These are phyloP conservation scores for Gamarada debralockiae DNA, from an alignment of 495 filamentous ascomycete species.

Conservation along the genomic window DNA sequence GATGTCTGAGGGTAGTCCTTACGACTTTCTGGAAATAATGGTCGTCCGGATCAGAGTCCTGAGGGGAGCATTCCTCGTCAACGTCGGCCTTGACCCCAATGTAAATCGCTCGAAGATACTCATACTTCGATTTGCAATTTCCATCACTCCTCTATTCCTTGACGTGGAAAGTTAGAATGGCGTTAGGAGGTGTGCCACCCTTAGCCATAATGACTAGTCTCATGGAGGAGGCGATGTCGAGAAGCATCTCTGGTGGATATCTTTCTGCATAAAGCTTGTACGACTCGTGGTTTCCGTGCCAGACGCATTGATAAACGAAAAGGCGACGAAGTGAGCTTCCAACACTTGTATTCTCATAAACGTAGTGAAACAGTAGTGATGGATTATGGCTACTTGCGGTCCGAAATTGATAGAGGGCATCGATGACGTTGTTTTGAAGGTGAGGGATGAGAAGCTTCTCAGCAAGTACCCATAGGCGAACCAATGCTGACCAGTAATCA, in stretches of 20 bases:
- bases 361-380: not conserved
- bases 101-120: too few relatives aligned
- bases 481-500: not conserved
- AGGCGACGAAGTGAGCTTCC: not conserved
- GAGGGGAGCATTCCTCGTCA: too few relatives aligned
- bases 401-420: not conserved
- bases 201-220: too few relatives aligned
- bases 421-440: conserved; percentile 8
- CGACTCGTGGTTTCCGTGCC: not conserved
- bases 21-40: too few relatives aligned
- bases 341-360: conserved; percentile 2
- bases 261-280: not conserved
- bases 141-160: too few relatives aligned
- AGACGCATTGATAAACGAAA: conserved; percentile 1
- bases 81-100: too few relatives aligned
- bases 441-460: conserved; percentile 5
- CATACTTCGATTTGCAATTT: too few relatives aligned
- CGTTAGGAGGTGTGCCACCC: too few relatives aligned
- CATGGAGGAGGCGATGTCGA: not conserved
- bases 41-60: too few relatives aligned
- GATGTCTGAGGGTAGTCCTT: too few relatives aligned
- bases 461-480: conserved; percentile 6
- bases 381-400: not conserved
- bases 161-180: too few relatives aligned
- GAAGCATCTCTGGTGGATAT: conserved; percentile 7